Evolutionary conservation across 257 asterid species (phyloP).

Genomic region (Rhazya stricta): DNA sequence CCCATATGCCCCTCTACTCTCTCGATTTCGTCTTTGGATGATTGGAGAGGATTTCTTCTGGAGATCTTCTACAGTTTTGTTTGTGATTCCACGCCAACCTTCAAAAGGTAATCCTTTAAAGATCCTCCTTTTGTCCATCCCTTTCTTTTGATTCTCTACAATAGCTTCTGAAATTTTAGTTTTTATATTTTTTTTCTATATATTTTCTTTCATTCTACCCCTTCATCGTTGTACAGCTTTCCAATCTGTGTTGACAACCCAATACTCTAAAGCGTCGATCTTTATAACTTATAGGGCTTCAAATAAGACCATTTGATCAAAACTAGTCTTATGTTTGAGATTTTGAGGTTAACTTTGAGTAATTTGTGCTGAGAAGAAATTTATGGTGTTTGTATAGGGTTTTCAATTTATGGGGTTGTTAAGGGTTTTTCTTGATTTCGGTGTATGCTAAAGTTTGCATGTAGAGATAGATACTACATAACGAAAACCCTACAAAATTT

Average conservation of each 20-base stretch:
- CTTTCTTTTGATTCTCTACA: background rate
- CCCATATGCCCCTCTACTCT: background rate
- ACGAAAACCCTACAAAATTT: background rate
- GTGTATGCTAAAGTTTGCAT: background rate
- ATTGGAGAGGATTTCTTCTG: slow-evolving; percentile 23
- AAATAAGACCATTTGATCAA: slow-evolving; percentile 3
- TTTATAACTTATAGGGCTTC: background rate
- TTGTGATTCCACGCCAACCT: slow-evolving; percentile 10
- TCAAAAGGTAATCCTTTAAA: slow-evolving; percentile 24
- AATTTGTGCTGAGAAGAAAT: slow-evolving; percentile 5
- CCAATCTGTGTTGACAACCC: background rate
- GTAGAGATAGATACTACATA: background rate
- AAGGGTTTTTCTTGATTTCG: background rate
- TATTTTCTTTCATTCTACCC: background rate
- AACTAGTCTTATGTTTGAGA: background rate
- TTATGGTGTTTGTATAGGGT: background rate
- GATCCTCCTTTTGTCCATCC: background rate
- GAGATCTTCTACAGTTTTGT: slow-evolving; percentile 31
- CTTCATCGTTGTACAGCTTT: slow-evolving; percentile 6
- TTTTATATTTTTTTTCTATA: background rate
- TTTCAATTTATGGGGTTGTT: slow-evolving; percentile 4
- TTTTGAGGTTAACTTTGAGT: slow-evolving; percentile 9
- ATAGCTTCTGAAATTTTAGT: background rate
- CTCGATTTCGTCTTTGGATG: slow-evolving; percentile 15
- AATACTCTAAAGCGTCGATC: background rate